Base-by-base conservation (phyloP, 2,329 filamentous ascomycete genomes). In the Microdochium trichocladiopsis region DNA sequence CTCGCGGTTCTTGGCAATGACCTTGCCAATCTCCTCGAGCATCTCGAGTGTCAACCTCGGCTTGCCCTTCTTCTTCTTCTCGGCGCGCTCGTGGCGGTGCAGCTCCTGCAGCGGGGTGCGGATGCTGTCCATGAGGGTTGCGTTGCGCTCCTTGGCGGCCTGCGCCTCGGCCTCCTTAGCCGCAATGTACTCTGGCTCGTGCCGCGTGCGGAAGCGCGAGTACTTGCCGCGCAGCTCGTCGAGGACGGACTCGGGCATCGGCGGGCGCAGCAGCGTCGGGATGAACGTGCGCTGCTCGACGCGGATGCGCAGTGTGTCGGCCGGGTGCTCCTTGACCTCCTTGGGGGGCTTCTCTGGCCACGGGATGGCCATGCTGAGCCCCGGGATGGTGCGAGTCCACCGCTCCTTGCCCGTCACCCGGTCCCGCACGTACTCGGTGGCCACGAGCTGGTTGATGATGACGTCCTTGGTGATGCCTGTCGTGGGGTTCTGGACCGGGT, bases 141-240 rank as follows among this genome's bases (percentile, higher is more conserved):
- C 58, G 60, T 67, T 60, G 51, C 67, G 68, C 60, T 72, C 70
- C 64, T 74, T 71, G 66, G 70, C 68, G 56, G 67, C 71, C 25
- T 63, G 65, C 45, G 81, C 84, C 66, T 86, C 78, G 54, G 75
- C 71, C 67, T 82, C 75, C 75, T 85, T 86, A 69, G 75, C 72
- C 58, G 75, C 75, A 50, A 92, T 69, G 66, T 87, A 95, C 67
- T 86, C 87, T 47, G 80, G 73, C 57, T 91, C 87, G 72, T 95
- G 90, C 48, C 89, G 78, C 51, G 85, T 90, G 63, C 91, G 79
- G 82, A 92, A 94, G 62, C 80, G 83, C 60, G 86, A 88, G 78
- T 86, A 95, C 66, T 84, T 87, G 74, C 88, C 87, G 65, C 91
- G 80, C 65, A 97, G 76, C 75, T 97, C 93, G 67, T 96, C 85